Evolutionary conservation across 441 rosid species (phyloP), one percentile per base, ranked within the genome.

Genomic region (Populus trichocarpa): DNA sequence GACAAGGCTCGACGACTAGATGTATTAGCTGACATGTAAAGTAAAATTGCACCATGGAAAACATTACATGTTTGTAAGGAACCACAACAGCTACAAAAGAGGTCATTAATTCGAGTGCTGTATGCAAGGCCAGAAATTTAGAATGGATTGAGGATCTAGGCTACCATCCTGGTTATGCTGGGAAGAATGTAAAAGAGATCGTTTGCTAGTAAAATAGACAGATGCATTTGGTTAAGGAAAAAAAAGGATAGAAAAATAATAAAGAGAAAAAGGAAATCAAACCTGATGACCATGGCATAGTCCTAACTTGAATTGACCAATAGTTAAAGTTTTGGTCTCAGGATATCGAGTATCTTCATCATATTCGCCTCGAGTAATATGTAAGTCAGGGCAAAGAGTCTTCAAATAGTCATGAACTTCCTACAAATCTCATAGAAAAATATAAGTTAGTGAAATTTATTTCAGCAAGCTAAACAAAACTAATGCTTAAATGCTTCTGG

Each of bases 221-320:
- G 71, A 26, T 67, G 30, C n/a, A 4, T 6, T 28, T 28, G 53
- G 67, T 68, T 4, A 75, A 50, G 35, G 20, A 63, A 50, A 67
- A 13, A 23, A 25, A 25, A 25, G 25, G 25, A 25, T 25, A 25
- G 25, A 25, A 25, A 25, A 25, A 25, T 25, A 25, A 25, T 25
- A 25, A 1, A 25, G 25, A 25, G 36, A 32, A 5, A 63, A 70
- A 67, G 75, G 25, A 80, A 72, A 76, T 14, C 79, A 75, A 81
- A 93, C 99, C 98, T 96, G 97, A 82, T 93, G 99, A 69, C 98
- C 99, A n/a, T 96, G 99, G 85, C 98, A 93, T 12, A 96, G 78
- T 67, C 99, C 99, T 67, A 93, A 85, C 89, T 93, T 96, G 85
- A 93, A 96, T 76, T 93, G 99, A 25, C 99, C 99, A 72, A 96